phyloP scores from a whole-genome alignment of 1,284 basidiomycete genomes.

The Inonotus obliquus region DNA sequence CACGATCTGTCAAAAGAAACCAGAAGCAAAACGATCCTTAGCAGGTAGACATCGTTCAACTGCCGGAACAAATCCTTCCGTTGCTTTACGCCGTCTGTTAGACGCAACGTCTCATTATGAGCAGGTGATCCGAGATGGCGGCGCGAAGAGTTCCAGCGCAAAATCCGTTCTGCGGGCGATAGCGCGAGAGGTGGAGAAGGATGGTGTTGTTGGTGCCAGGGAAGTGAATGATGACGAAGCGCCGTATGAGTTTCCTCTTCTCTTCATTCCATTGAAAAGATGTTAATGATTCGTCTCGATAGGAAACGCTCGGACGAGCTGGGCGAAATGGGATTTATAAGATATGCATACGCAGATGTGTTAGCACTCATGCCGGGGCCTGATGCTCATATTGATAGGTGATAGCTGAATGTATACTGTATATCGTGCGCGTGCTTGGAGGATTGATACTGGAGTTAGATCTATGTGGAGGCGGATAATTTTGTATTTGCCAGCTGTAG shows the following conservation, averaged over 20 bases:
- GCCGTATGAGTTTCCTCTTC: constrained; percentile 35
- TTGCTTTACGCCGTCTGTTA: constrained; percentile 40
- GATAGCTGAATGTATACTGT: neutral
- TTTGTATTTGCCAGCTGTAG: no score
- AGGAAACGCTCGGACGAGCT: constrained; percentile 44
- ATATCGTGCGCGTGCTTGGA: no score
- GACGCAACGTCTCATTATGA: constrained; percentile 46
- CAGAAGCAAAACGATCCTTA: constrained; percentile 13
- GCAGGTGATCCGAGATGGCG: constrained; percentile 36
- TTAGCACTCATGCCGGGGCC: constrained; percentile 49
- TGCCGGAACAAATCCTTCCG: constrained; percentile 28
- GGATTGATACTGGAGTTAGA: no score
- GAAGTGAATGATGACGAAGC: constrained; percentile 38
- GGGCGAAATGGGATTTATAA: constrained; percentile 41
- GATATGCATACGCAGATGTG: constrained; percentile 48
- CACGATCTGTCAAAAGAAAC: constrained; percentile 34
- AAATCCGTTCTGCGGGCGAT: constrained; percentile 38
- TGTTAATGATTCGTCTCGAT: neutral
- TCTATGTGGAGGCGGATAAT: no score
- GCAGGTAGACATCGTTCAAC: neutral
- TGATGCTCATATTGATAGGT: neutral
- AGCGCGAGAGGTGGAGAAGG: constrained; percentile 44
- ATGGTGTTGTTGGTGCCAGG: constrained; percentile 45
- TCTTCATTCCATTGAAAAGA: constrained; percentile 1
- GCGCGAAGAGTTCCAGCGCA: constrained; percentile 41